These are phyloP conservation scores for Paraphaeosphaeria minitans DNA, from an alignment of 2,329 filamentous ascomycete species.

Conservation along the genomic window DNA sequence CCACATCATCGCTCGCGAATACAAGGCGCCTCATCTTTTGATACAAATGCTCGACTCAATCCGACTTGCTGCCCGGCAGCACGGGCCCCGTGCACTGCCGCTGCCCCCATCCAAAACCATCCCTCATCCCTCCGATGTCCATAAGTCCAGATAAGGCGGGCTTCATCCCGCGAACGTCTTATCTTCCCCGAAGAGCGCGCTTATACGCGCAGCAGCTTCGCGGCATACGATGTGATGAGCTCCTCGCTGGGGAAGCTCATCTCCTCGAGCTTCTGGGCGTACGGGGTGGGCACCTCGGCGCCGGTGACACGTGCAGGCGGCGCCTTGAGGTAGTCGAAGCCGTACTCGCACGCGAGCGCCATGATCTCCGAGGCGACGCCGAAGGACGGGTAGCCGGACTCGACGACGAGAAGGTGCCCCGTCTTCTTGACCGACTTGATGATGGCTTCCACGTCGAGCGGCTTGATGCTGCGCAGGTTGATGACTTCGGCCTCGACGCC, in stretches of 20 bases:
- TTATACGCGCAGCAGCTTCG: constrained; percentile 84
- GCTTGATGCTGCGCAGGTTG: constrained; percentile 97
- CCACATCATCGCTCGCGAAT: constrained; percentile 6
- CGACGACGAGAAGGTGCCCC: constrained; percentile 84
- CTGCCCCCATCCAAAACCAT: neutral
- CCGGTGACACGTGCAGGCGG: constrained; percentile 94
- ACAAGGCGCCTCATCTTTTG: constrained; percentile 25
- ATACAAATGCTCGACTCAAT: constrained; percentile 23
- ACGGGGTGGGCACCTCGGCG: constrained; percentile 95
- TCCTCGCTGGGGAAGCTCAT: constrained; percentile 92
- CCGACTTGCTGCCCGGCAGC: constrained; percentile 8
- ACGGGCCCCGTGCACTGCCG: constrained; percentile 3
- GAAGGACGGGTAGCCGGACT: constrained; percentile 95
- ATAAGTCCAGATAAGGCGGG: neutral
- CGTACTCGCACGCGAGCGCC: constrained; percentile 95
- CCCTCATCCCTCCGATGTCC: neutral
- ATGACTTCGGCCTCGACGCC: constrained; percentile 95
- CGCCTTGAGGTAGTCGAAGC: constrained; percentile 94
- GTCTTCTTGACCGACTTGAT: constrained; percentile 99
- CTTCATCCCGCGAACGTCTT: neutral
- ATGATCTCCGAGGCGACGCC: constrained; percentile 93
- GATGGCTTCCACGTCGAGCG: constrained; percentile 92
- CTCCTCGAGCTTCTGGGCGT: constrained; percentile 89
- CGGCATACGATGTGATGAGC: constrained; percentile 84
- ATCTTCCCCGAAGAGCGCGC: neutral